Base-by-base conservation (phyloP, 768 basidiomycete species). In the Boletus rex-veris region DNA sequence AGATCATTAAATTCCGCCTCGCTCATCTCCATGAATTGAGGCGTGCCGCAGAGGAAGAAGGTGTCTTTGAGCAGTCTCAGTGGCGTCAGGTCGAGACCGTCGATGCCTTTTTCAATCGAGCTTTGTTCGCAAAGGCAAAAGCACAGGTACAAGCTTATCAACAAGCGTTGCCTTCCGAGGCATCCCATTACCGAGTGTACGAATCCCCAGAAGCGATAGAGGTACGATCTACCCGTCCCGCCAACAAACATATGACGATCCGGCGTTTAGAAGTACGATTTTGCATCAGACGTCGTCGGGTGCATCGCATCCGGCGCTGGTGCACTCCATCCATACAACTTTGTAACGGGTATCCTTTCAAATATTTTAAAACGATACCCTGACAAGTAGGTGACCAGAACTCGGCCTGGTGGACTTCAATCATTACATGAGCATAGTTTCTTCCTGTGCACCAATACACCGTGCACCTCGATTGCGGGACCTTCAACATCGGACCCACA, bases 241-340 rank as follows among this genome's bases (percentile, higher is more conserved):
- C 21, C 3, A n/a, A 39, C 30, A 7, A 37, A 1, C 31, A 7
- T 16, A 4, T 45, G 21, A 57, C 30, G 14, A 28, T 48, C 10
- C 9, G 2, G 5, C 33, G 18, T 10, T 45, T 18, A 88, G 86
- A 73, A 66, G 39, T 76, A 80, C 43, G 71, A 75, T 50, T 63
- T 88, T 4, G 74, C 80, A 6, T 57, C 66, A 12, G 68, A 73
- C 5, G 72, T 71, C 2, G 67, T 71, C 0, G 87, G 85, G 1
- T 79, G 78, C 49, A 76, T 88, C 36, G 69, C 73, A 12, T 80
- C 77, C 21, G 63, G 69, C 0, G 87, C 81, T 11, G 86, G 84
- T 7, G 81, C 86, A 0, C 69, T 85, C 4, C 85, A 89, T 62
- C 83, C 87, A 2, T 90, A 90, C 64, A 80, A 81, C 21, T 75